Base-by-base conservation (phyloP, 1,284 basidiomycete species). In the Leccinum fuscescens region DNA sequence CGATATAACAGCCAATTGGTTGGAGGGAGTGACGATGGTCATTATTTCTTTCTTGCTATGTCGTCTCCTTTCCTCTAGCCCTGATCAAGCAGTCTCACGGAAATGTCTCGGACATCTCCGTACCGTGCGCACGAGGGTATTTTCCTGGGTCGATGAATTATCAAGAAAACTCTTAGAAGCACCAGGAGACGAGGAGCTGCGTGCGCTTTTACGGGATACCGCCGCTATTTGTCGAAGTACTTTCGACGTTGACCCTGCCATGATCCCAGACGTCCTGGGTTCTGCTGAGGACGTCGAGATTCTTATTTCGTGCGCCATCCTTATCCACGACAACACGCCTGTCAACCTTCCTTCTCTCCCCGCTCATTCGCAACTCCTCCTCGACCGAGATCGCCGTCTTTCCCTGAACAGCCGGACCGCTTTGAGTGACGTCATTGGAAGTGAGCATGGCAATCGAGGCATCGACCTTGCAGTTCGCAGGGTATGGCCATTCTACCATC, bases 1-100 rank as follows among this genome's bases (percentile, higher is more conserved):
- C 3, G 65, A 67, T 17, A 65, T 81, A 5, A 59, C 72, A 58
- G 72, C 58, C 2, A 83, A 79, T 63, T 83, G 82, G 82, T 64
- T 75, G 44, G 75, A 82, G 59, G 68, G 65, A 0, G 65, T 71
- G 31, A 74, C 77, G 0, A 73, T 79, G 50, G 66, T 69, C 22
- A 79, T 70, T 0, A 70, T 80, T 15, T 70, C 76, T 46, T 64
- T 72, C 22, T 60, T 83, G 1, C 62, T 64, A 0, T 59, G 59
- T 51, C 77, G 80, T 29, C 61, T 82, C 8, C 67, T 80, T 12
- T 63, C 75, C 1, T 72, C 72, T 1, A 57, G 64, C 7, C 54
- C 11, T 0, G 56, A 66, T 46, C 11, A 57, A 4, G 31, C 56
- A 7, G 46, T 72, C 14, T 61, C 53, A 0, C 7, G 51, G 3